Evolutionary conservation across 306 rosid genomes (phyloP).

Genomic region (Lupinus albus): DNA sequence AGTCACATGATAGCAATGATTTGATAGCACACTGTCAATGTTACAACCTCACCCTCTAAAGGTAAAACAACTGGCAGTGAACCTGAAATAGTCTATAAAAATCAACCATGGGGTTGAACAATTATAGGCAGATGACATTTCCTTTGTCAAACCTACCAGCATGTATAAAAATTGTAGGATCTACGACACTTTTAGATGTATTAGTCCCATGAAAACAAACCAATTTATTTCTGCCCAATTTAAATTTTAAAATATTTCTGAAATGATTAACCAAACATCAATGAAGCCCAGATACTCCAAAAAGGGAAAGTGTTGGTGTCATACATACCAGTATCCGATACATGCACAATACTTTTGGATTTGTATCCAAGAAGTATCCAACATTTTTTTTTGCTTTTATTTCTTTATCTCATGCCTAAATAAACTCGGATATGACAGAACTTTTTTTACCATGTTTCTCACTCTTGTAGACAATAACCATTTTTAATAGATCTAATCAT

Average conservation of each 20-base stretch:
- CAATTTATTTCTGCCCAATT: slow-evolving; percentile 12
- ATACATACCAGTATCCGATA: no score
- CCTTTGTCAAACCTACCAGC: slow-evolving; percentile 16
- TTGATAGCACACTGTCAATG: neutral
- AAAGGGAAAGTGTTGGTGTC: no score
- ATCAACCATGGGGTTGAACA: slow-evolving; percentile 23
- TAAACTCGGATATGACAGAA: no score
- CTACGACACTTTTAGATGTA: neutral
- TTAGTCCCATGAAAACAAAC: neutral
- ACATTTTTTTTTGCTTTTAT: no score
- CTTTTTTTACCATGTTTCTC: no score
- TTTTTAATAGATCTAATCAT: no score
- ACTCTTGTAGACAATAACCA: no score
- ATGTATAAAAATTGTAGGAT: neutral
- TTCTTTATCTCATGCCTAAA: no score
- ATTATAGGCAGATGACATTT: neutral
- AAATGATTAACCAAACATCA: slow-evolving; percentile 6
- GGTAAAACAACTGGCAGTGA: slow-evolving; percentile 3
- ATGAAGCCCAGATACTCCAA: no score
- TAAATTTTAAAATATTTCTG: neutral
- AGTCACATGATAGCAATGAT: slow-evolving; percentile 3
- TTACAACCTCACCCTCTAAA: neutral
- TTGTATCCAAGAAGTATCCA: no score
- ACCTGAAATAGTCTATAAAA: slow-evolving; percentile 14
- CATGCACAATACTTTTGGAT: no score